A percentile compares a stretch with the other conserved stretches of the same genome.
Evolutionary conservation across 371 early-diverging fungal species (phyloP).

Genomic region (Rhizopus delemar): DNA sequence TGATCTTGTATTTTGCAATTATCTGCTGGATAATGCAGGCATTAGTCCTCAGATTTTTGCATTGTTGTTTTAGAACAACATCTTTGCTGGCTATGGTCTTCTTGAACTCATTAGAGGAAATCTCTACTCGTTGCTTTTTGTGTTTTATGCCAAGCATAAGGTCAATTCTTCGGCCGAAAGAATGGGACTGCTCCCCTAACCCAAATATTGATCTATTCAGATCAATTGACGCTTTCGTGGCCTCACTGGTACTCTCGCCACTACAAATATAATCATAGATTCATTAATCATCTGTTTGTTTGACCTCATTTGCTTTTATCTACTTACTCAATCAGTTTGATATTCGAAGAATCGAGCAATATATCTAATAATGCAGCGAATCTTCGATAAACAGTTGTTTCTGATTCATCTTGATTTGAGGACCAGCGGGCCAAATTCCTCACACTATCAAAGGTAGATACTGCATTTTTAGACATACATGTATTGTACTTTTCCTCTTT

Average conservation of each 20-base stretch:
- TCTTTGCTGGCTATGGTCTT: constrained; percentile 11
- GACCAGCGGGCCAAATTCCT: constrained; percentile 16
- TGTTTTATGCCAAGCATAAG: constrained; percentile 8
- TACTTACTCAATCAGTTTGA: constrained; percentile 20
- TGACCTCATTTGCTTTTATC: constrained; percentile 18
- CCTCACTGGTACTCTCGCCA: constrained; percentile 12
- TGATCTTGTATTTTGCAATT: constrained; percentile 15
- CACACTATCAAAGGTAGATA: constrained; percentile 16
- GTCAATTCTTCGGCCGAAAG: constrained; percentile 8
- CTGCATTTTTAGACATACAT: constrained; percentile 19
- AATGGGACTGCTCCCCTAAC: constrained; percentile 6
- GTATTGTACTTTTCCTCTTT: constrained; percentile 17
- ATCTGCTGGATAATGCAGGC: constrained; percentile 14
- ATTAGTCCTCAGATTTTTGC: constrained; percentile 8
- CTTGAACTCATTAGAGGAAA: constrained; percentile 7
- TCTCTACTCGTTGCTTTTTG: constrained; percentile 5
- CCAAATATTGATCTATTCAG: constrained; percentile 13
- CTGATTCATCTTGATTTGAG: constrained; percentile 14
- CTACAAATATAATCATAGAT: constrained; percentile 15
- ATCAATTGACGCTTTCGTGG: constrained; percentile 13
- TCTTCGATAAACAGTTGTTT: constrained; percentile 15
- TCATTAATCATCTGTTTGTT: constrained; percentile 17
- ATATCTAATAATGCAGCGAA: constrained; percentile 14
- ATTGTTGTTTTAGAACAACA: constrained; percentile 12
- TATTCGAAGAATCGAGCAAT: constrained; percentile 13